Evolutionary conservation across 257 asterid species (phyloP).

Genomic region (Apocynum venetum): DNA sequence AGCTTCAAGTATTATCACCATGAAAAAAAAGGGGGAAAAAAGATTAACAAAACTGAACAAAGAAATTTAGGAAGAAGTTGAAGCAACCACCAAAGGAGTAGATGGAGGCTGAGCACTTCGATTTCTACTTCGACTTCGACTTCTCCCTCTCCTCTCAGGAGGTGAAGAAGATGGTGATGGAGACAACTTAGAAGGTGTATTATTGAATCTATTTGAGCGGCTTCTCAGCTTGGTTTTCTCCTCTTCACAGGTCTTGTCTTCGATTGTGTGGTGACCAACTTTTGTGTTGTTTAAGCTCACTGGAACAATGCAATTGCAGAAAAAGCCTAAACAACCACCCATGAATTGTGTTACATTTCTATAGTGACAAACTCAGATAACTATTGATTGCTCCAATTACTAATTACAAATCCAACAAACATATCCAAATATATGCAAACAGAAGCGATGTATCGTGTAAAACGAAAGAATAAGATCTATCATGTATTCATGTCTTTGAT

Average conservation of each 20-base stretch:
- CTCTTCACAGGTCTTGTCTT: conserved; percentile 48
- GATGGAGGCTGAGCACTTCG: conserved; percentile 27
- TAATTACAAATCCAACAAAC: neutral
- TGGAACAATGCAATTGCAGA: conserved; percentile 74
- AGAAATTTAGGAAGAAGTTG: conserved; percentile 18
- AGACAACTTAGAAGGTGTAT: conserved; percentile 36
- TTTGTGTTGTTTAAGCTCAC: conserved; percentile 52
- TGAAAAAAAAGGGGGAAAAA: neutral
- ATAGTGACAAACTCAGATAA: conserved; percentile 1
- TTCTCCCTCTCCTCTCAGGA: conserved; percentile 18
- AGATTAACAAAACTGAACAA: neutral
- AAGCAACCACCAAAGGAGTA: conserved; percentile 25
- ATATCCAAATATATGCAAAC: neutral
- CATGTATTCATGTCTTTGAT: too few species aligned
- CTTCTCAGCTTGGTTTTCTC: conserved; percentile 51
- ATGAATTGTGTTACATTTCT: neutral
- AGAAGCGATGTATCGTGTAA: neutral
- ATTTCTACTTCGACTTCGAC: conserved; percentile 24
- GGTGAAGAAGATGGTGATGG: conserved; percentile 38
- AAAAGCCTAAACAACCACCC: conserved; percentile 33
- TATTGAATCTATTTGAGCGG: conserved; percentile 31
- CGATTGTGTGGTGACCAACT: conserved; percentile 50
- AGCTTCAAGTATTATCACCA: conserved; percentile 13
- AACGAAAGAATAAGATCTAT: neutral
- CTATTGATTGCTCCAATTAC: neutral